These are phyloP conservation scores for Ceratorhiza oryzae-sativae DNA, from an alignment of 1,284 basidiomycete species.

Conservation along the genomic window DNA sequence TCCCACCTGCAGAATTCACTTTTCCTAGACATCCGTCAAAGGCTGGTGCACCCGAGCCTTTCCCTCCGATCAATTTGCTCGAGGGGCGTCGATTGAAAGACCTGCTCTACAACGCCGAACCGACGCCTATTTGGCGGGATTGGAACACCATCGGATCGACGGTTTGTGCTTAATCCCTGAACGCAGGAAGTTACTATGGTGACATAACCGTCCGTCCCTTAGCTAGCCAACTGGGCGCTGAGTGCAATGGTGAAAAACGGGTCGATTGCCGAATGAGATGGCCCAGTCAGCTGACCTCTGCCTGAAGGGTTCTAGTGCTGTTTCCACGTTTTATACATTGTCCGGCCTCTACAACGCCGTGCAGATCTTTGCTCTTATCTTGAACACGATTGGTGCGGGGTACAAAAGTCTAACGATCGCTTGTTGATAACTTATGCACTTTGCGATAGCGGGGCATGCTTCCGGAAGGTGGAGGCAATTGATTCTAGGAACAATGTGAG, in stretches of 20 bases:
- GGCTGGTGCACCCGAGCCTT: conserved; percentile 47
- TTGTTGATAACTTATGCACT: conserved; percentile 13
- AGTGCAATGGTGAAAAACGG: conserved; percentile 59
- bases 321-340: conserved; percentile 71
- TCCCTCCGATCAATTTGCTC: conserved; percentile 67
- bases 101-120: conserved; percentile 61
- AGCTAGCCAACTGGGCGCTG: conserved; percentile 54
- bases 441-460: conserved; percentile 9
- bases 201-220: conserved; percentile 5
- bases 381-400: conserved; percentile 66
- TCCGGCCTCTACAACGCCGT: conserved; percentile 71
- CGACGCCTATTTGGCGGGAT: conserved; percentile 62
- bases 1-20: conserved; percentile 56
- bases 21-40: conserved; percentile 47
- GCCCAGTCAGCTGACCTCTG: conserved; percentile 7
- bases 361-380: conserved; percentile 71
- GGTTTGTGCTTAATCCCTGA: conserved; percentile 30
- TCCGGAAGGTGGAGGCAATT: conserved; percentile 62
- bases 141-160: conserved; percentile 60
- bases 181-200: neutral
- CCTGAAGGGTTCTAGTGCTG: conserved; percentile 68
- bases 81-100: conserved; percentile 62
- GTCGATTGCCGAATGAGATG: conserved; percentile 42
- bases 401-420: conserved; percentile 17
- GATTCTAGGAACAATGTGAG: conserved; percentile 70